Evolutionary conservation across 495 filamentous ascomycete genomes (phyloP).

Genomic region (Elasticomyces elasticus): DNA sequence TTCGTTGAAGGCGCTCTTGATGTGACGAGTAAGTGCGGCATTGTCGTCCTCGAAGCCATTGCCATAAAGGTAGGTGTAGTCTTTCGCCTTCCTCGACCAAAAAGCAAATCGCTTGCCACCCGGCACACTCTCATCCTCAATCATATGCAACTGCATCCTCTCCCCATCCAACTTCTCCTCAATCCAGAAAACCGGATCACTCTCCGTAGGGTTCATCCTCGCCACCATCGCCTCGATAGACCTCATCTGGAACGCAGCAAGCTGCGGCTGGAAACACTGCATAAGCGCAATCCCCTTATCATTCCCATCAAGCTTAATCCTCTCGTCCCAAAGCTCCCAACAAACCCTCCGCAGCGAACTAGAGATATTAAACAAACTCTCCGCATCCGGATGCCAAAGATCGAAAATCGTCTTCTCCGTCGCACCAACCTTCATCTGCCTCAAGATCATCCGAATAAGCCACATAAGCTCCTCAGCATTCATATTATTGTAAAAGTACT

Average conservation of each 20-base stretch:
- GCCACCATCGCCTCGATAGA: conserved; percentile 73
- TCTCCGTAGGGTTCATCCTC: conserved; percentile 57
- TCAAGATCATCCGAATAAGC: conserved; percentile 87
- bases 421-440: conserved; percentile 96
- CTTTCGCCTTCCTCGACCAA: conserved; percentile 94
- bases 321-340: conserved; percentile 82
- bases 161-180: conserved; percentile 98
- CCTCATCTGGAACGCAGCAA: conserved; percentile 90
- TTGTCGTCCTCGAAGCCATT: conserved; percentile 62
- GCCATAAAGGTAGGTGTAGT: conserved; percentile 94
- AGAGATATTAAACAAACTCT: conserved; percentile 81
- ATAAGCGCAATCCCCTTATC: conserved; percentile 71
- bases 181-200: conserved; percentile 79
- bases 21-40: conserved; percentile 67
- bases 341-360: conserved; percentile 84
- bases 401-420: conserved; percentile 87
- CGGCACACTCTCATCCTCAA: conserved; percentile 51
- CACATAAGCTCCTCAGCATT: conserved; percentile 88
- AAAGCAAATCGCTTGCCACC: conserved; percentile 73
- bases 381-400: conserved; percentile 89
- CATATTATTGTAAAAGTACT: conserved; percentile 80
- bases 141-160: conserved; percentile 94
- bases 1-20: conserved; percentile 66
- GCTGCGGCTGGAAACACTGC: conserved; percentile 94
- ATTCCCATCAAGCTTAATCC: conserved; percentile 61